These are phyloP conservation scores for Pseudoperonospora humuli DNA, from an alignment of 352 stramenopile genomes.

Conservation along the genomic window DNA sequence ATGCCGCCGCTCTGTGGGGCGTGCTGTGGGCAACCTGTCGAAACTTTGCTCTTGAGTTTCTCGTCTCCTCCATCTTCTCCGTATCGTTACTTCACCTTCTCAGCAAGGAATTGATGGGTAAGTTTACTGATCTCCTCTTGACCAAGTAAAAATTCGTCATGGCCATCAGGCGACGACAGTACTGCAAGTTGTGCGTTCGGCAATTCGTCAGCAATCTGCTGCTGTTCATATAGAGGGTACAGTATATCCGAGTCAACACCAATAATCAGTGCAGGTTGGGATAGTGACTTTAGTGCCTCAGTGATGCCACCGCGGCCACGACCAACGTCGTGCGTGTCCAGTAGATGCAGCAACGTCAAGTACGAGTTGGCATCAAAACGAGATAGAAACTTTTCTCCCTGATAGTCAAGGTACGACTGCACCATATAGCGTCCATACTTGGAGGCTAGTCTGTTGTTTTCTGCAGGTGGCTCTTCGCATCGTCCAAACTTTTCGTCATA, in stretches of 20 bases:
- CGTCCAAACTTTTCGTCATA: slow-evolving; percentile 93
- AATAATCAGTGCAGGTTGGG: slow-evolving; percentile 85
- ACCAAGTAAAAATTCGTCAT: slow-evolving; percentile 96
- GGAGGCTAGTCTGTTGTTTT: slow-evolving; percentile 12
- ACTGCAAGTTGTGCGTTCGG: slow-evolving; percentile 81
- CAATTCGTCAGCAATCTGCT: slow-evolving; percentile 75
- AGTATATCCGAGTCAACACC: slow-evolving; percentile 93
- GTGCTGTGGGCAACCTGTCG: slow-evolving; percentile 13
- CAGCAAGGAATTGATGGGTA: slow-evolving; percentile 50
- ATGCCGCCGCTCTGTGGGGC: slow-evolving; percentile 21
- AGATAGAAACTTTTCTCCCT: slow-evolving; percentile 93
- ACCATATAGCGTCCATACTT: slow-evolving; percentile 55
- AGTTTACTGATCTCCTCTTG: slow-evolving; percentile 87
- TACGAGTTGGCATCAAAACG: slow-evolving; percentile 95
- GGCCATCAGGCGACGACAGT: slow-evolving; percentile 88
- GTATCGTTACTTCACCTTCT: slow-evolving; percentile 21
- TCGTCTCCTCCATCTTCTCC: slow-evolving; percentile 1
- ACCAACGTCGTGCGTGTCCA: slow-evolving; percentile 94
- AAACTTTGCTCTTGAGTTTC: slow-evolving; percentile 7
- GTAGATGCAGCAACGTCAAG: slow-evolving; percentile 91
- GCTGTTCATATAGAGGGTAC: slow-evolving; percentile 91
- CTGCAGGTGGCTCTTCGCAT: slow-evolving; percentile 21
- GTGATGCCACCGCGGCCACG: slow-evolving; percentile 74
- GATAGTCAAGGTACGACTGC: slow-evolving; percentile 84
- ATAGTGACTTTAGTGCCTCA: slow-evolving; percentile 41